These are phyloP conservation scores for Aspergillus glaucus DNA, from an alignment of 2,329 filamentous ascomycete genomes.

Conservation along the genomic window DNA sequence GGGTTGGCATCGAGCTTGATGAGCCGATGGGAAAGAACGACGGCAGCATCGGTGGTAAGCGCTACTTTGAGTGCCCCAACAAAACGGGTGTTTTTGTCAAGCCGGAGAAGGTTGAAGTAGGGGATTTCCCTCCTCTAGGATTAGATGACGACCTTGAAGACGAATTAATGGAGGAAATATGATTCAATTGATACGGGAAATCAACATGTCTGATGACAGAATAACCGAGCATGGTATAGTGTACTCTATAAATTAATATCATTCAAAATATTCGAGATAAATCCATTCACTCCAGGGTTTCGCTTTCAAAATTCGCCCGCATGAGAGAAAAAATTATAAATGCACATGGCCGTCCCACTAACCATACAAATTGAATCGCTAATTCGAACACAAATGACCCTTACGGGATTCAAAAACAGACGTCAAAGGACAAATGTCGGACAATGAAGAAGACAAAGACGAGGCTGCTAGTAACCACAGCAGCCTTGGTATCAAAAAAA, in stretches of 20 bases:
- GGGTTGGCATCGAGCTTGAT: constrained; percentile 57
- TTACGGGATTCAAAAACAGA: not conserved
- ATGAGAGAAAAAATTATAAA: not conserved
- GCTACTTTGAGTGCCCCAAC: constrained; percentile 51
- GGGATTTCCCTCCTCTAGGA: constrained; percentile 50
- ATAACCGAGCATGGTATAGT: not conserved
- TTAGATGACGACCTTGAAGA: constrained; percentile 50
- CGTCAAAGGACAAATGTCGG: not conserved
- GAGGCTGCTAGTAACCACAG: not conserved
- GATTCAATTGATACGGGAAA: constrained; percentile 5
- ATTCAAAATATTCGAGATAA: constrained; percentile 2
- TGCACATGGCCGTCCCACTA: not conserved
- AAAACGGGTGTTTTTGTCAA: constrained; percentile 56
- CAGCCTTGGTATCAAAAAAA: constrained; percentile 1
- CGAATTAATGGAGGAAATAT: constrained; percentile 51
- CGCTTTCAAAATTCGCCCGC: constrained; percentile 1
- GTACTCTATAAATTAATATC: not conserved
- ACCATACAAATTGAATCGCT: not conserved
- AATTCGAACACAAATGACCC: not conserved
- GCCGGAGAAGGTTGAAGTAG: constrained; percentile 57
- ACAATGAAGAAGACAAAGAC: not conserved
- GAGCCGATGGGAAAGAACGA: constrained; percentile 63
- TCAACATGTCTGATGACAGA: not conserved
- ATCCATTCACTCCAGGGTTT: not conserved
- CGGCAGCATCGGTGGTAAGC: constrained; percentile 44